These are phyloP conservation scores for Sugiyamaella qingdaonensis DNA, from an alignment of 805 yeast species.

Conservation along the genomic window DNA sequence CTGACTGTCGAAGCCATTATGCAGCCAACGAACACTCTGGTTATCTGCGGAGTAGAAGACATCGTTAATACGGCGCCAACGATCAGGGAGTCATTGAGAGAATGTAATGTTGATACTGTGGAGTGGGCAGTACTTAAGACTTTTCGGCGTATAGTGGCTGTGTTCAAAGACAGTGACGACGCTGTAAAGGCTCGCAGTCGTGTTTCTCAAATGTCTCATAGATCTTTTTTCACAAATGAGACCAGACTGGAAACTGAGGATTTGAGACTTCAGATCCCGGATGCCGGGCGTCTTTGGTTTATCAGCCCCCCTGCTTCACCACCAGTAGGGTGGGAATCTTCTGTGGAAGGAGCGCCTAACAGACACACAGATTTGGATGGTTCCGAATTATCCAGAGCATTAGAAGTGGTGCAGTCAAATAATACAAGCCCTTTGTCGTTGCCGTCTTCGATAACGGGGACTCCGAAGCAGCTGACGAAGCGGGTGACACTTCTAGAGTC, in stretches of 20 bases:
- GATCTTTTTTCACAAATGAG: slow-evolving; percentile 1
- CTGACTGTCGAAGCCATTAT: not conserved
- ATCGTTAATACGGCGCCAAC: slow-evolving; percentile 1
- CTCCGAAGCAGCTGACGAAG: not conserved
- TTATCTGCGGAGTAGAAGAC: slow-evolving; percentile 14
- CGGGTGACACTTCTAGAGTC: slow-evolving; percentile 14
- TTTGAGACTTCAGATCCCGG: slow-evolving; percentile 23
- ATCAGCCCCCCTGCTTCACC: slow-evolving; percentile 30
- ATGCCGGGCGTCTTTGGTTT: slow-evolving; percentile 25
- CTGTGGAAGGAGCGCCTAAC: slow-evolving; percentile 24
- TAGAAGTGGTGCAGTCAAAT: not conserved
- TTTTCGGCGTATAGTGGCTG: slow-evolving; percentile 24
- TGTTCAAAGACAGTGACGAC: slow-evolving; percentile 17
- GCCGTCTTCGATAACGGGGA: not conserved
- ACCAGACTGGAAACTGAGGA: slow-evolving; percentile 1
- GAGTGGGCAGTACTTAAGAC: slow-evolving; percentile 26
- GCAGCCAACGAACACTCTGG: slow-evolving; percentile 16
- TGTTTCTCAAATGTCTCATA: slow-evolving; percentile 2
- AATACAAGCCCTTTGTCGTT: not conserved
- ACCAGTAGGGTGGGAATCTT: slow-evolving; percentile 26
- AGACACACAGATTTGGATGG: slow-evolving; percentile 17
- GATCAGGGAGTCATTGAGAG: not conserved
- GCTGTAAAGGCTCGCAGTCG: slow-evolving; percentile 14
- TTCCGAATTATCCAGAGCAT: slow-evolving; percentile 5
- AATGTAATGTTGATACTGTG: not conserved